Conservation (phyloP, 225 moss, liverwort and hornwort genomes). For the Ulota crispa region DNA sequence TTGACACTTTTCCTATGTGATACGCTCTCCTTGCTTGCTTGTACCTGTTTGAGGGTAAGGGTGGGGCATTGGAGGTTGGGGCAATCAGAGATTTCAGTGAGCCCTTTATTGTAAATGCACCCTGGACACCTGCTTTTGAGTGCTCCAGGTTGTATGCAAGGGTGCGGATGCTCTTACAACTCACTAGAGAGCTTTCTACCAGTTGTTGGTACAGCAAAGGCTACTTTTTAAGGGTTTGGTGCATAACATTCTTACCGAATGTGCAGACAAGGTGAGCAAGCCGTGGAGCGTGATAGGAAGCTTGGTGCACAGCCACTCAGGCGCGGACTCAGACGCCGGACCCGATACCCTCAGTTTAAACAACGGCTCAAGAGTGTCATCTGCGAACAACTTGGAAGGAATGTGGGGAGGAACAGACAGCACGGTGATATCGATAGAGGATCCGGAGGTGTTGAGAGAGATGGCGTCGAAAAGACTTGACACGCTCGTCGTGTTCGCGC, state of each 20-base stretch:
- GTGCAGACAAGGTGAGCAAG: constrained; percentile 28
- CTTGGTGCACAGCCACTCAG: constrained; percentile 14
- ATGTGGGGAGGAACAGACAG: constrained; percentile 10
- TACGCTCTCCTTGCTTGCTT: too few relatives aligned
- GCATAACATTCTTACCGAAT: not conserved
- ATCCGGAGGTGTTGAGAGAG: not conserved
- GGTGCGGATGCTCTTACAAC: too few relatives aligned
- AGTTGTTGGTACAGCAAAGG: too few relatives aligned
- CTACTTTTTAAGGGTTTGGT: not conserved
- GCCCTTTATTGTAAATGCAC: too few relatives aligned
- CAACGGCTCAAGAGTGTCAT: constrained; percentile 3
- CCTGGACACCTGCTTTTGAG: too few relatives aligned
- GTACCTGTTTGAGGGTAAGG: too few relatives aligned
- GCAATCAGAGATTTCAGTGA: too few relatives aligned
- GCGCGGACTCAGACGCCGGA: constrained; percentile 15
- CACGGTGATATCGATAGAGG: constrained; percentile 15
- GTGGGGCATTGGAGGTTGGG: too few relatives aligned
- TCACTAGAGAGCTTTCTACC: too few relatives aligned
- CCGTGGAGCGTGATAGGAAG: constrained; percentile 32
- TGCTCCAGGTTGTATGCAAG: too few relatives aligned
- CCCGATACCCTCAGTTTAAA: constrained; percentile 2
- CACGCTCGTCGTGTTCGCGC: not conserved
- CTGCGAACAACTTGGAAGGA: constrained; percentile 12
- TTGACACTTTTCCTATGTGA: too few relatives aligned
- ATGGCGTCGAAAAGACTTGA: not conserved